phyloP scores from a whole-genome alignment of 495 filamentous ascomycete species.

The Cercophora samala region DNA sequence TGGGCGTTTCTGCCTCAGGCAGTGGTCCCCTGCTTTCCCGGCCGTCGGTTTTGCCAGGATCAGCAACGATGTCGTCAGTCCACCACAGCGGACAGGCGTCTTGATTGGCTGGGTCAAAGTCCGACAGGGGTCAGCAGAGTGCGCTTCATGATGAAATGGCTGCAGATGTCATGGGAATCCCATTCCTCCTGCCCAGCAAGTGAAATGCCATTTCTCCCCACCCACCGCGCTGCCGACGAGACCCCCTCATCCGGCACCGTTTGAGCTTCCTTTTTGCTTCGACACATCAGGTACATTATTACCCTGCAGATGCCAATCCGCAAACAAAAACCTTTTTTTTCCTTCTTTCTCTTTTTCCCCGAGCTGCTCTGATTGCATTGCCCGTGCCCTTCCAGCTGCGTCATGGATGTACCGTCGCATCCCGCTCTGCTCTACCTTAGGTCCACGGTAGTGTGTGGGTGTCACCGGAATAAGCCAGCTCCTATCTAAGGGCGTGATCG shows the following conservation, averaged over 20 bases:
- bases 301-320: background rate
- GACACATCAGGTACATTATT: background rate
- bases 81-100: background rate
- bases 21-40: background rate
- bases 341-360: background rate
- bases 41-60: background rate
- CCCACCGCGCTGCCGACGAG: background rate
- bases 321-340: background rate
- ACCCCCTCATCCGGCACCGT: background rate
- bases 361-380: background rate
- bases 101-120: background rate
- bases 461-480: background rate
- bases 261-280: background rate
- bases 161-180: constrained; percentile 4
- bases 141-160: constrained; percentile 1
- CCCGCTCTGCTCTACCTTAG: background rate
- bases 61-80: constrained; percentile 3
- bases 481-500: no score
- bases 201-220: background rate
- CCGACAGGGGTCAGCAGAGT: background rate
- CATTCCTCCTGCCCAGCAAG: background rate
- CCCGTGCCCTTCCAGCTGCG: background rate
- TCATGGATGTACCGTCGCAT: background rate
- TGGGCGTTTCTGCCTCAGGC: background rate
- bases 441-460: background rate